phyloP scores from a whole-genome alignment of 2,329 filamentous ascomycete genomes.

The Alternaria gansuensis region DNA sequence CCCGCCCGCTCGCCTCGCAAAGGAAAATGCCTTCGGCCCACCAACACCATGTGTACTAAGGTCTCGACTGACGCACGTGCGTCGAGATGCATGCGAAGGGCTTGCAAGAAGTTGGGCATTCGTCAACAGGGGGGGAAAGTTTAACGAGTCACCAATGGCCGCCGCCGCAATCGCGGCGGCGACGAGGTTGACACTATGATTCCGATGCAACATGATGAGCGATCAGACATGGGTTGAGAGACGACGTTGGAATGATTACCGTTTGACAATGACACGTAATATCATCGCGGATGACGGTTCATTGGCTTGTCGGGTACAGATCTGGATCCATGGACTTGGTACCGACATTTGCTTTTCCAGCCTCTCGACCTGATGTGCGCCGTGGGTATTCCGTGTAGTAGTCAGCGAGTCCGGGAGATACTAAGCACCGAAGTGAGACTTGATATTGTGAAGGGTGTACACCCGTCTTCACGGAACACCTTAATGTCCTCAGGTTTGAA shows the following conservation, averaged over 20 bases:
- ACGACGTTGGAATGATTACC: constrained; percentile 7
- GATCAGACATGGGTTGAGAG: constrained; percentile 15
- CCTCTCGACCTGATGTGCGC: constrained; percentile 6
- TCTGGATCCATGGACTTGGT: constrained; percentile 12
- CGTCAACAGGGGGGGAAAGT: not conserved
- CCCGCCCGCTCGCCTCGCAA: constrained; percentile 19
- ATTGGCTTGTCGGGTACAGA: constrained; percentile 12
- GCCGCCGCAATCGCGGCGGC: not conserved
- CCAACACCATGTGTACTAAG: constrained; percentile 6
- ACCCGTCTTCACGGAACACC: not conserved
- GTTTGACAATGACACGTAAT: constrained; percentile 10
- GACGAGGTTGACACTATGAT: not conserved
- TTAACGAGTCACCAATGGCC: constrained; percentile 4
- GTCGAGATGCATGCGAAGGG: constrained; percentile 9
- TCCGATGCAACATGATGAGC: not conserved
- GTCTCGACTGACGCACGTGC: constrained; percentile 11
- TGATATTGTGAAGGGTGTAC: constrained; percentile 1
- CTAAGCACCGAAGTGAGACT: constrained; percentile 2
- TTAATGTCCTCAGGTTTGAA: not conserved
- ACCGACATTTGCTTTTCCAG: constrained; percentile 15
- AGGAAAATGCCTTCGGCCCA: not conserved
- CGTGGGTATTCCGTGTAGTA: constrained; percentile 4
- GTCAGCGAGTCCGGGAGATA: not conserved
- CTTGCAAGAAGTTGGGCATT: constrained; percentile 10
- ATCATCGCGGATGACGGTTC: constrained; percentile 3